phyloP scores from a whole-genome alignment of 495 filamentous ascomycete species.

The Parachaetomium inaequale region DNA sequence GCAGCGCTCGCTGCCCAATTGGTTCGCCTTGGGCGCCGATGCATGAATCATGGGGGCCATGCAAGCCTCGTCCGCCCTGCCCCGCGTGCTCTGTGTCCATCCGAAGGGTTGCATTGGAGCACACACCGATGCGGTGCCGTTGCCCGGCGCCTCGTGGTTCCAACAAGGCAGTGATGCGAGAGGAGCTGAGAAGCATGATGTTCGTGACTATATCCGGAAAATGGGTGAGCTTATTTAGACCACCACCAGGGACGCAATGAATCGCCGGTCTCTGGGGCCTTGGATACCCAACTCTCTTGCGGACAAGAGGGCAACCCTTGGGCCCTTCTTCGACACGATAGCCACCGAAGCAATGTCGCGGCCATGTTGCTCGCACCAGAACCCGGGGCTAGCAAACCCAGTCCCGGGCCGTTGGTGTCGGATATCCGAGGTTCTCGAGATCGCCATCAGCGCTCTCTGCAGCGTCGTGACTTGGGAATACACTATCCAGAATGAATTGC shows the following conservation, averaged over 20 bases:
- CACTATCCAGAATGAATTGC: constrained; percentile 21
- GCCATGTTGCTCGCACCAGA: constrained; percentile 18
- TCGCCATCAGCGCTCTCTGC: constrained; percentile 21
- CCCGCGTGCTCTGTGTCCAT: constrained; percentile 5
- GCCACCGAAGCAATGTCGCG: constrained; percentile 15
- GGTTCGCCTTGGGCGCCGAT: constrained; percentile 24
- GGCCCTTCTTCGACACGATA: neutral
- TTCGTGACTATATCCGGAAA: no score
- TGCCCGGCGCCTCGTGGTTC: no score
- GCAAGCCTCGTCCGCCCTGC: constrained; percentile 5
- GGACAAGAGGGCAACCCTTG: no score
- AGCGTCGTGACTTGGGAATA: constrained; percentile 29
- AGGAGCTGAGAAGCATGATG: no score
- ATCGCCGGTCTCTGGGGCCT: no score
- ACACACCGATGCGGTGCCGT: neutral
- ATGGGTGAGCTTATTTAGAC: no score
- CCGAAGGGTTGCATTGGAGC: neutral
- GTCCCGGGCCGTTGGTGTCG: constrained; percentile 1
- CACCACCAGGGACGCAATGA: no score
- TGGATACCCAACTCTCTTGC: no score
- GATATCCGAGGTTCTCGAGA: constrained; percentile 22
- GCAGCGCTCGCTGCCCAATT: constrained; percentile 18
- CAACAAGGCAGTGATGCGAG: no score
- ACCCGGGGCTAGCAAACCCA: neutral
- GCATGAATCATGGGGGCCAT: constrained; percentile 13